Percentiles rank a stretch among this genome's conserved stretches.
These are phyloP conservation scores for Alternaria arborescens DNA, from an alignment of 2,329 filamentous ascomycete genomes.

Conservation along the genomic window DNA sequence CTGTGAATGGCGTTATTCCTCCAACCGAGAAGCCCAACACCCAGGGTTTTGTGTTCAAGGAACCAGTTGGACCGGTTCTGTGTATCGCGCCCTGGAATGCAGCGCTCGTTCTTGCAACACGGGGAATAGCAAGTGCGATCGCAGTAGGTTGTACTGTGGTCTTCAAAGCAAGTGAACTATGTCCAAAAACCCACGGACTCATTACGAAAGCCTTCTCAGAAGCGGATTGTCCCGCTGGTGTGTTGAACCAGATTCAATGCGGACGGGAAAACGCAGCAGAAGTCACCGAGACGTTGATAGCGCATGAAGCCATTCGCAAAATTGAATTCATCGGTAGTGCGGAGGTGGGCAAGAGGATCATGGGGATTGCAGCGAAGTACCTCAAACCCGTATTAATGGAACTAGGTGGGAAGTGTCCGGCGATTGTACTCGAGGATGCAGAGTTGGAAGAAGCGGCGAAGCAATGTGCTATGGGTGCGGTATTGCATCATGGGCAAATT, in stretches of 20 bases:
- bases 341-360: constrained; percentile 71
- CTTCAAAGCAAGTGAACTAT: constrained; percentile 42
- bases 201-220: constrained; percentile 49
- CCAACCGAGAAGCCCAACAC: constrained; percentile 37
- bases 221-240: constrained; percentile 76
- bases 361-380: constrained; percentile 71
- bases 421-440: constrained; percentile 81
- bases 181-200: constrained; percentile 30
- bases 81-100: constrained; percentile 56
- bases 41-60: constrained; percentile 44
- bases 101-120: constrained; percentile 49
- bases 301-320: constrained; percentile 69
- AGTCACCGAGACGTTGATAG: constrained; percentile 75
- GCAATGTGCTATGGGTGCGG: constrained; percentile 34
- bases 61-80: constrained; percentile 33
- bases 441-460: constrained; percentile 53
- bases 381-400: constrained; percentile 83
- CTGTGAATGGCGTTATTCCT: constrained; percentile 30
- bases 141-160: constrained; percentile 60
- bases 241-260: constrained; percentile 74
- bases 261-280: constrained; percentile 66
- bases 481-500: constrained; percentile 68
- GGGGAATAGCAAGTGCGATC: constrained; percentile 60
- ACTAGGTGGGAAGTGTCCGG: constrained; percentile 80
- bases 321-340: constrained; percentile 83